Evolutionary conservation across 192 early-diverging fungal species (phyloP), one percentile per base, ranked within the genome.

Genomic region (Lunasporangiospora selenospora): DNA sequence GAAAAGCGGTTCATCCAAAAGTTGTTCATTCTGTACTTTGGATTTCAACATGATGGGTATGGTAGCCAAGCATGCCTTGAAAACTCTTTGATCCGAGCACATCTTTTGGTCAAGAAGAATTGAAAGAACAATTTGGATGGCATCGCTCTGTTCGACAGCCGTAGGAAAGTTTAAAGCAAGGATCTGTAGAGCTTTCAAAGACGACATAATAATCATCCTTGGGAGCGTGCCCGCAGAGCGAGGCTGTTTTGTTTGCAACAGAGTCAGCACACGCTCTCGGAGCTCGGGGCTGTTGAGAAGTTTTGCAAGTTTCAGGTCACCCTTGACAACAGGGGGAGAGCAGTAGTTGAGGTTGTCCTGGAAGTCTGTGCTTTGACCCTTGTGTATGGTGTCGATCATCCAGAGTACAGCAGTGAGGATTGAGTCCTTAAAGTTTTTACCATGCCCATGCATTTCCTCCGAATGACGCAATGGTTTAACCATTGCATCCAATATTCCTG

Each of bases 11-110:
- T 63, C 60, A 18, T 73, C 69, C 54, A 73, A 26, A 13, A 73
- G 23, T 12, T 63, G 59, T 1, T 61, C 69, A 42, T 73, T 44
- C 36, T 63, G 69, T 4, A 73, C 55, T 24, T 73, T 73, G 33
- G 69, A 63, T 46, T 73, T 73, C 27, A 73, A 18, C 3, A 63
- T 55, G 31, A 63, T 43, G 1, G 69, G 69, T 5, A 73, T 44
- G 23, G 60, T 63, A 11, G 69, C 56, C 48, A 73, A 40, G 40
- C 69, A 73, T 23, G 69, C 59, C 29, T 73, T 73, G 55, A 73
- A 62, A 2, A 73, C 69, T 15, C 69, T 33, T 19, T 73, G 69
- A 57, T 73, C 69, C 1, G 69, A 62, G 42, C 60, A 58, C 0
- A 73, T 41, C 16, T 73, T 62, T 2, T 51, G 48, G 11, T 73